Percentiles rank a stretch among this genome's conserved stretches.
phyloP scores from a whole-genome alignment of 805 yeast genomes.

The Yarrowia bubula region DNA sequence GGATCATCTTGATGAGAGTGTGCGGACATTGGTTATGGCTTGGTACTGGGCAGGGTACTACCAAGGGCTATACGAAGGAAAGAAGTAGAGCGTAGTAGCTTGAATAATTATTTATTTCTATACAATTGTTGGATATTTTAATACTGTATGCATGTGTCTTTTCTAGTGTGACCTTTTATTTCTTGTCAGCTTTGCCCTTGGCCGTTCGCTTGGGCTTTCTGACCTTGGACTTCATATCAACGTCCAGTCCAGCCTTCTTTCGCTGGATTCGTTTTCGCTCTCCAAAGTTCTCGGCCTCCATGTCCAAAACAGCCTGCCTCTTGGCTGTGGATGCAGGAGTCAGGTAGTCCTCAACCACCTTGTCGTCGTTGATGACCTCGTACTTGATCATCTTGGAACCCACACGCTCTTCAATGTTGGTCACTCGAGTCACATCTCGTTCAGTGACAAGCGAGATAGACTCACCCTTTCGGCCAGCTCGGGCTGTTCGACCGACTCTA shows the following conservation, averaged over 20 bases:
- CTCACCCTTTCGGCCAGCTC: slow-evolving; percentile 91
- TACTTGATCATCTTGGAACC: slow-evolving; percentile 76
- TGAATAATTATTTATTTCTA: neutral
- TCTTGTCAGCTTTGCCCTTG: neutral
- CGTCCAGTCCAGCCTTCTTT: slow-evolving; percentile 38
- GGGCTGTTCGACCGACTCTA: slow-evolving; percentile 97
- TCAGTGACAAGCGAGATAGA: slow-evolving; percentile 81
- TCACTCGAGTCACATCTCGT: slow-evolving; percentile 74
- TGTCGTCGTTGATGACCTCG: slow-evolving; percentile 68
- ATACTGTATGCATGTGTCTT: neutral
- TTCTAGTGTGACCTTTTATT: neutral
- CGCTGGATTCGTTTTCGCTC: slow-evolving; percentile 59
- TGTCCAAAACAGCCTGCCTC: slow-evolving; percentile 86
- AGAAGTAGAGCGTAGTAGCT: neutral
- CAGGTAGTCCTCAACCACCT: slow-evolving; percentile 69
- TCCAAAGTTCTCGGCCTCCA: slow-evolving; percentile 90
- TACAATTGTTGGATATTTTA: neutral
- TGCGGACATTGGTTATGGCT: slow-evolving; percentile 33
- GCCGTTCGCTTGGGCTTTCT: neutral
- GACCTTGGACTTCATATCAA: neutral
- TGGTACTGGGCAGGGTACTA: slow-evolving; percentile 39
- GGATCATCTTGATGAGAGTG: slow-evolving; percentile 30
- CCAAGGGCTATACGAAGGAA: slow-evolving; percentile 33
- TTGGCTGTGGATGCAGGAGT: slow-evolving; percentile 74
- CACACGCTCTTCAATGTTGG: slow-evolving; percentile 83